phyloP scores from a whole-genome alignment of 805 yeast species.

The Suhomyces sp. region DNA sequence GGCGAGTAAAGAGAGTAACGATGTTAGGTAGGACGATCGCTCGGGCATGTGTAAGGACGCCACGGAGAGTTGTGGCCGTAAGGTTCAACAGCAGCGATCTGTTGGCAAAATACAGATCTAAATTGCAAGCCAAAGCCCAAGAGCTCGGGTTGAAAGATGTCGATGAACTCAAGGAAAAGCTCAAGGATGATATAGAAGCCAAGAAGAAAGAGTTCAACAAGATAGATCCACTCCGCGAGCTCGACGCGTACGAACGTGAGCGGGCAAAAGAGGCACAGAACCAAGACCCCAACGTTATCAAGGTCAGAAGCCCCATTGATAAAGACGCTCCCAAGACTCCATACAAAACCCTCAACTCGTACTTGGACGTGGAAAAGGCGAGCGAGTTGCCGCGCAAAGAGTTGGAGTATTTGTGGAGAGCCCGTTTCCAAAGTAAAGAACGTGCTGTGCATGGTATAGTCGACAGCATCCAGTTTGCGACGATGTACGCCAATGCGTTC shows the following conservation, averaged over 20 bases:
- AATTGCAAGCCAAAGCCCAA: constrained; percentile 35
- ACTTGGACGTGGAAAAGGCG: constrained; percentile 66
- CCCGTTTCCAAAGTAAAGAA: constrained; percentile 66
- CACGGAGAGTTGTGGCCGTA: neutral
- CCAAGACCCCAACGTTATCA: constrained; percentile 24
- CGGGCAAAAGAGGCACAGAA: constrained; percentile 27
- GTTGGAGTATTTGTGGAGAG: constrained; percentile 83
- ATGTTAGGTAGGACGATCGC: neutral
- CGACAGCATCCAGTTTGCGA: constrained; percentile 55
- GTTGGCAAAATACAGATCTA: constrained; percentile 22
- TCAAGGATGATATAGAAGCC: constrained; percentile 58
- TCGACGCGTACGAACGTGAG: constrained; percentile 53
- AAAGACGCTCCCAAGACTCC: constrained; percentile 43
- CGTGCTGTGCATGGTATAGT: constrained; percentile 64
- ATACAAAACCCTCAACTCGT: constrained; percentile 70
- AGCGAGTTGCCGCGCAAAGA: constrained; percentile 54
- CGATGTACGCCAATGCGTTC: constrained; percentile 62
- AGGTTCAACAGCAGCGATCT: constrained; percentile 6
- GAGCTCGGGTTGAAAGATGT: constrained; percentile 38
- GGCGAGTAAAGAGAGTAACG: neutral
- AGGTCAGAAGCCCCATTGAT: constrained; percentile 34
- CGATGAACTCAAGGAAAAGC: constrained; percentile 58
- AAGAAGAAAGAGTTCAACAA: constrained; percentile 55
- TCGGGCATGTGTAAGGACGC: neutral
- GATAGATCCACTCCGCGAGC: constrained; percentile 66